Percentiles rank a stretch among this genome's conserved stretches.
Evolutionary conservation across 2,329 filamentous ascomycete species (phyloP).

Genomic region (Colletotrichum chrysophilum): DNA sequence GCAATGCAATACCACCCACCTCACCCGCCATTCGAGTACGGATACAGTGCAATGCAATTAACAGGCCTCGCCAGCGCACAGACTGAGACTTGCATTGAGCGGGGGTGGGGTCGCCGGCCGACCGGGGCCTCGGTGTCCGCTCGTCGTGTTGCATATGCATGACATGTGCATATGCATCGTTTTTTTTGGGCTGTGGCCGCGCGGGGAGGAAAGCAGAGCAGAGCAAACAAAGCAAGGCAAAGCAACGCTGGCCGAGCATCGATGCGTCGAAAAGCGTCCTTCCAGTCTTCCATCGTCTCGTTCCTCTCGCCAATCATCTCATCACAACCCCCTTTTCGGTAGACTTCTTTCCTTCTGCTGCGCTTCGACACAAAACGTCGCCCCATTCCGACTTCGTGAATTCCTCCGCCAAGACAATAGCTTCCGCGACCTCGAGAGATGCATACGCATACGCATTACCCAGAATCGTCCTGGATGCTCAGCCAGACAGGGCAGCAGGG

Average conservation of each 20-base stretch:
- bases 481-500: background rate
- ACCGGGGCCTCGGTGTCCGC: background rate
- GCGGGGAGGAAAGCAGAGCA: background rate
- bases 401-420: constrained; percentile 17
- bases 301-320: constrained; percentile 6
- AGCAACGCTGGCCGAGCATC: background rate
- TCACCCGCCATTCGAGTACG: background rate
- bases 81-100: constrained; percentile 10
- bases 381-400: background rate
- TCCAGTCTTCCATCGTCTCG: background rate
- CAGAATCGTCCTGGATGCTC: background rate
- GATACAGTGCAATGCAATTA: constrained; percentile 8
- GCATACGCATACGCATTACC: background rate
- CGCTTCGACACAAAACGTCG: constrained; percentile 16
- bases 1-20: constrained; percentile 3
- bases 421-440: constrained; percentile 1
- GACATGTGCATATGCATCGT: constrained; percentile 12
- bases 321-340: background rate
- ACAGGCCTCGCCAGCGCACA: background rate
- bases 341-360: background rate
- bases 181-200: background rate
- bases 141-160: constrained; percentile 9
- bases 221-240: background rate
- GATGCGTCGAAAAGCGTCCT: background rate
- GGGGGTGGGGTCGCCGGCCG: background rate